Evolutionary conservation across 2,329 filamentous ascomycete genomes (phyloP), one percentile per base, ranked within the genome.

Genomic region (Stagonosporopsis tanaceti): DNA sequence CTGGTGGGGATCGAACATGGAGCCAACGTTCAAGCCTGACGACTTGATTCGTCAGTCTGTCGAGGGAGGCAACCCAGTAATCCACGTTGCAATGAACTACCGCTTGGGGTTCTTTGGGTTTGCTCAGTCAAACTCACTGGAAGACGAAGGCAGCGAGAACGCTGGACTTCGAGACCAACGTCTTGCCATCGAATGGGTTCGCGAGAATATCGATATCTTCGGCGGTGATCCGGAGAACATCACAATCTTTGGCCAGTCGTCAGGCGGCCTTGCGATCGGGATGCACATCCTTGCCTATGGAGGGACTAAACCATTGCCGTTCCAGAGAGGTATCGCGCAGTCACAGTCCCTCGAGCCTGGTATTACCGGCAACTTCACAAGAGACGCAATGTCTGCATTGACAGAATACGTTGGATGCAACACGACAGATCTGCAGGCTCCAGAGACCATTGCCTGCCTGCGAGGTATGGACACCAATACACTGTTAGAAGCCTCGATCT

Each of bases 261-360:
- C 76, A 27, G 75, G 68, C 48, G 70, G 50, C 68, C 71, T 60
- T 58, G 72, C 62, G 20, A 64, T 74, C 20, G 71, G 69, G 4
- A 62, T 75, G 60, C 73, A 76, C n/a, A 63, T 75, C 22, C 48
- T 75, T 15, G 72, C 73, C 4, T 76, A 72, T 42, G 72, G 72
- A 22, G 71, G 71, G 9, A 59, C 59, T 8, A 70, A 67, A 30
- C 61, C 63, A 6, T 61, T 71, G n/a, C 71, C 70, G 14, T 74
- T 69, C 32, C 65, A 70, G 53, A 61, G 44, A 42, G 70, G 67
- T 7, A 71, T 81, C 35, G 79, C 79, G 66, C 65, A 82, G 59
- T 77, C 73, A 12, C 80, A 82, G 57, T 77, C 78, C 1, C 77
- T 85, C 2, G 84, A 85, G 65, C 81, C 81, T 1, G 82, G 82